Evolutionary conservation across 345 rosid species (phyloP).

Genomic region (Euphorbia pulcherrima): DNA sequence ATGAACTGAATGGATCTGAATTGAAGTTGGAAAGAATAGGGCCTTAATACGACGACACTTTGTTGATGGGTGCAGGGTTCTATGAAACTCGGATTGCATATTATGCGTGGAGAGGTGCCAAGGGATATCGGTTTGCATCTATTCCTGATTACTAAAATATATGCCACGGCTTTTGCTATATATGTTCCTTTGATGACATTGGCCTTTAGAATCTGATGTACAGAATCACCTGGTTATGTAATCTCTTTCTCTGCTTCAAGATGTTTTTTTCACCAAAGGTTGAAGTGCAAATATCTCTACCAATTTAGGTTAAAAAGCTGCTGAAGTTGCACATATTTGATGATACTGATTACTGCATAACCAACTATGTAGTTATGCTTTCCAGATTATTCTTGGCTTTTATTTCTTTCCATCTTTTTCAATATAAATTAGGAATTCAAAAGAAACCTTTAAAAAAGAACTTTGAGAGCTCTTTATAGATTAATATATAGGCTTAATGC

Average conservation of each 20-base stretch:
- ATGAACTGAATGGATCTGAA: too few species aligned
- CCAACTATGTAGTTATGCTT: too few species aligned
- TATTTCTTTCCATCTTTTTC: too few species aligned
- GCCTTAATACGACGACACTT: not conserved
- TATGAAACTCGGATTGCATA: constrained; percentile 87
- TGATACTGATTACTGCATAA: too few species aligned
- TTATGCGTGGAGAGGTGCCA: constrained; percentile 84
- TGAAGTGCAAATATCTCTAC: not conserved
- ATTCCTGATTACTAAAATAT: constrained; percentile 64
- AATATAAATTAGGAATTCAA: too few species aligned
- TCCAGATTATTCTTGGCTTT: too few species aligned
- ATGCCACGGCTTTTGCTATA: not conserved
- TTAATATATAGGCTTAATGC: too few species aligned
- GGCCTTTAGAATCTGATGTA: not conserved
- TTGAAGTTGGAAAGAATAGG: too few species aligned
- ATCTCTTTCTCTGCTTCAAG: not conserved
- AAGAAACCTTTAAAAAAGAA: too few species aligned
- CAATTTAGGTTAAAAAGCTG: not conserved
- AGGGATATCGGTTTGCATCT: constrained; percentile 71
- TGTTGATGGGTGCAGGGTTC: constrained; percentile 48
- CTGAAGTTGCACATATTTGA: not conserved
- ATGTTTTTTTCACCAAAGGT: not conserved
- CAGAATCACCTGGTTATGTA: not conserved
- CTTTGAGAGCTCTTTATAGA: too few species aligned
- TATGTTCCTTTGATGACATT: constrained; percentile 1